These are phyloP conservation scores for Haematococcus sp. DNA, from an alignment of 139 green algal genomes.

Conservation along the genomic window DNA sequence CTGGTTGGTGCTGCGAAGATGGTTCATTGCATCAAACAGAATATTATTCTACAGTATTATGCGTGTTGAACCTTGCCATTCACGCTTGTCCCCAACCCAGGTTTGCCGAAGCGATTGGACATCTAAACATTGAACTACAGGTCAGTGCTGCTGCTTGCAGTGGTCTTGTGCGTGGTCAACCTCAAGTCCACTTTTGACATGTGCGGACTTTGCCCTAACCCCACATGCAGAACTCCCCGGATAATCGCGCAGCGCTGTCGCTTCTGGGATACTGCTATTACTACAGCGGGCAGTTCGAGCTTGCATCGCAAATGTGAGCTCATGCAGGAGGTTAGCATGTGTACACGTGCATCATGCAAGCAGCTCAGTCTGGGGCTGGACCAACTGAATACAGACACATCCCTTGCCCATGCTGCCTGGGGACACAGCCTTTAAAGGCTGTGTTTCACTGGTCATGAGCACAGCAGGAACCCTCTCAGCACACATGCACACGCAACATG, in stretches of 20 bases:
- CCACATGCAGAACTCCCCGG: constrained; percentile 46
- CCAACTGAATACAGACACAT: too few species aligned
- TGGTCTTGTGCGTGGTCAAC: neutral
- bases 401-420: too few species aligned
- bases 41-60: constrained; percentile 13
- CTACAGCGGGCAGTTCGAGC: constrained; percentile 57
- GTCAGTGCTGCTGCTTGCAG: neutral
- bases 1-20: neutral
- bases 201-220: neutral
- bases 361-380: too few species aligned
- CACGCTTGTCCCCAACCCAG: neutral
- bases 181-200: neutral
- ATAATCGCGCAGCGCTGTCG: constrained; percentile 64
- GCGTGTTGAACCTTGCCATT: neutral
- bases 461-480: neutral
- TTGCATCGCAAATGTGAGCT: constrained; percentile 58
- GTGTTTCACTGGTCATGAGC: too few species aligned
- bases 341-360: neutral
- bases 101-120: constrained; percentile 11
- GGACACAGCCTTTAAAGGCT: too few species aligned
- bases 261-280: constrained; percentile 79
- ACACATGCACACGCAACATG: neutral
- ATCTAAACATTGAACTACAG: constrained; percentile 18
- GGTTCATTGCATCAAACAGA: neutral
- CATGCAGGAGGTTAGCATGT: neutral